Base-by-base conservation (phyloP, 1,284 basidiomycete species). In the Trichosporon sp. region DNA sequence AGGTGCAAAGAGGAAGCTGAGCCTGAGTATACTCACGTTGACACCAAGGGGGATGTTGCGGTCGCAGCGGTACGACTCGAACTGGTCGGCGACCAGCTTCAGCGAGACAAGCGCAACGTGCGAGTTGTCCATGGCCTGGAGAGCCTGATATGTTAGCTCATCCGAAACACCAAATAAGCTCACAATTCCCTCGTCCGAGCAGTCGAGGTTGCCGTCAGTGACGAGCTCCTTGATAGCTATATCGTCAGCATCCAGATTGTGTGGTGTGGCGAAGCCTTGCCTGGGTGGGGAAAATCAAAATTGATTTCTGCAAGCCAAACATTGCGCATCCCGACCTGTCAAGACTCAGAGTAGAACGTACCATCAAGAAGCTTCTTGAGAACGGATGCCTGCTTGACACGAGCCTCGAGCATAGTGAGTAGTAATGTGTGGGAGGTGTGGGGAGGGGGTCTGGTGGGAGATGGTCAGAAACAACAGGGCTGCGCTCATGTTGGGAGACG, bases 101-200 rank as follows among this genome's bases (percentile, higher is more conserved):
- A 83, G 80, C 19, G 82, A 81, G 48, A 98, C 96, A 72, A 98
- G 91, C 0, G 96, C 97, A 79, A 99, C 96, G 85, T 99, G 97
- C 5, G 96, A 98, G 88, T 98, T 98, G 87, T 99, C 97, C 97
- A 99, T 99, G 0, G 97, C 96, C 88, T 99, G 97, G 14, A 98
- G 88, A 70, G 90, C 89, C 90, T 91, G 74, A 26, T 2, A 26
- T 21, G 69, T 68, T 26, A 75, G 48, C 70, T 16, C 4, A 5
- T 48, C 0, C 88, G 90, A 40, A 35, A 1, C 7, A 37, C 11
- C 3, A 69, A n/a, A 67, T 32, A 46, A 48, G 0, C 91, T 78
- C 79, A 92, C 91, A 76, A 99, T 91, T 54, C 94, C 97, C 79
- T 97, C 95, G 76, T 99, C 96, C 75, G 90, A 94, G 85, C 96